A percentile compares a stretch with the other conserved stretches of the same genome.
These are phyloP conservation scores for Pseudohalonectria lignicola DNA, from an alignment of 2,329 filamentous ascomycete genomes.

Conservation along the genomic window DNA sequence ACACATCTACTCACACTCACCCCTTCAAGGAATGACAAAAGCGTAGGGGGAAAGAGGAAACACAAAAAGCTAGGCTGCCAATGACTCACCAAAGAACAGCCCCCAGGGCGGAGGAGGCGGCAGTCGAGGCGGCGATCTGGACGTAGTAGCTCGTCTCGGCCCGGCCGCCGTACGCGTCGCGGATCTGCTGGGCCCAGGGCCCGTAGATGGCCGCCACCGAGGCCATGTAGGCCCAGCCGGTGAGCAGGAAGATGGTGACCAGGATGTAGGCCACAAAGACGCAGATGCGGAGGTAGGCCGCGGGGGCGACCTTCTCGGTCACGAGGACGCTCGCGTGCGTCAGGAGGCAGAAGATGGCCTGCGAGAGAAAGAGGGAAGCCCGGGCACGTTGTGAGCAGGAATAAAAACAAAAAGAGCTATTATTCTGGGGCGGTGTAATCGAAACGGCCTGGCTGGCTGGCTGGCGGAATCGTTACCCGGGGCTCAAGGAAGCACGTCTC, in stretches of 20 bases:
- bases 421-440: no score
- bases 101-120: not conserved
- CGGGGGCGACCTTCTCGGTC: not conserved
- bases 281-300: not conserved
- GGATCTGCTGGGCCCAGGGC: not conserved
- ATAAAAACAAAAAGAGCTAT: no score
- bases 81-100: not conserved
- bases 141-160: not conserved
- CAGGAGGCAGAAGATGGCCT: not conserved
- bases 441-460: no score
- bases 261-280: constrained; percentile 2
- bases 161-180: not conserved
- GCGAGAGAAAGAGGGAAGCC: not conserved
- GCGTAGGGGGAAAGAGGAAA: not conserved
- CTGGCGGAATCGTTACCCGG: no score
- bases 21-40: no score
- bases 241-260: not conserved
- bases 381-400: not conserved
- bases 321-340: not conserved
- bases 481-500: no score
- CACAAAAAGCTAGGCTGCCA: not conserved
- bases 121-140: not conserved
- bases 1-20: no score
- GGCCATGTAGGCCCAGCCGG: not conserved
- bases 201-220: not conserved